These are phyloP conservation scores for Rhodosporidiobolus odoratus DNA, from an alignment of 768 basidiomycete species.

Conservation along the genomic window DNA sequence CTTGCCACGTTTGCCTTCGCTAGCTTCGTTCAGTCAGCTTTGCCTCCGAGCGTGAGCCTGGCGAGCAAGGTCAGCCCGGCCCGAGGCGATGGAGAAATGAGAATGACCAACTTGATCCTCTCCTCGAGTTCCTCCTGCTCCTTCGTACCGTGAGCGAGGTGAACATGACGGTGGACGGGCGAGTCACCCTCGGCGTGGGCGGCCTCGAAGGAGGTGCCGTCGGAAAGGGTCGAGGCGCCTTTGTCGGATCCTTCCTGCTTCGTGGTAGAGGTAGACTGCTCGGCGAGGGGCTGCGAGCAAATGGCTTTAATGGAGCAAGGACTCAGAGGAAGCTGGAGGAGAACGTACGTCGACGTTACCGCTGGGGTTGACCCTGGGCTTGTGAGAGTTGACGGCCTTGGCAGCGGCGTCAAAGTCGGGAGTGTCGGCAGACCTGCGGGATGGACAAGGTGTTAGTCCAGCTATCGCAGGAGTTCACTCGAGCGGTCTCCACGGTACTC, in stretches of 20 bases:
- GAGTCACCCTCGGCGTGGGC: slow-evolving; percentile 3
- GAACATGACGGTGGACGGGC: neutral
- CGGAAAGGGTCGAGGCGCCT: neutral
- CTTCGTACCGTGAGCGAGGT: slow-evolving; percentile 1
- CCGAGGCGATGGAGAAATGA: neutral
- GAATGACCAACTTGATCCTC: slow-evolving; percentile 8
- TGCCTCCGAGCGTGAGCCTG: slow-evolving; percentile 8
- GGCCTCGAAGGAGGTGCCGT: neutral
- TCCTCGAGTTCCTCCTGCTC: slow-evolving; percentile 11
- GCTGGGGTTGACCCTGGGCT: neutral
- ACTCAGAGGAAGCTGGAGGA: too few species aligned
- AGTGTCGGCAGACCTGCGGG: neutral
- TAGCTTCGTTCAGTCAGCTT: neutral
- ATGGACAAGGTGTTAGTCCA: neutral
- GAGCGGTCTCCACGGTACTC: too few species aligned
- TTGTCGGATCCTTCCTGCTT: too few species aligned
- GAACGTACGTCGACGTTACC: slow-evolving; percentile 3
- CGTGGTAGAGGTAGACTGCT: neutral
- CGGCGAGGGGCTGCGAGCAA: neutral
- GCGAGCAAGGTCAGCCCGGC: neutral
- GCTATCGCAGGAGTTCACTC: too few species aligned
- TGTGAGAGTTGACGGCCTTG: neutral
- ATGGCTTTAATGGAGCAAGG: neutral
- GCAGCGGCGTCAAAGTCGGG: neutral
- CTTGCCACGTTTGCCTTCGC: neutral